Evolutionary conservation across 1,284 basidiomycete species (phyloP).

Genomic region (Sanghuangporus sanghuang): DNA sequence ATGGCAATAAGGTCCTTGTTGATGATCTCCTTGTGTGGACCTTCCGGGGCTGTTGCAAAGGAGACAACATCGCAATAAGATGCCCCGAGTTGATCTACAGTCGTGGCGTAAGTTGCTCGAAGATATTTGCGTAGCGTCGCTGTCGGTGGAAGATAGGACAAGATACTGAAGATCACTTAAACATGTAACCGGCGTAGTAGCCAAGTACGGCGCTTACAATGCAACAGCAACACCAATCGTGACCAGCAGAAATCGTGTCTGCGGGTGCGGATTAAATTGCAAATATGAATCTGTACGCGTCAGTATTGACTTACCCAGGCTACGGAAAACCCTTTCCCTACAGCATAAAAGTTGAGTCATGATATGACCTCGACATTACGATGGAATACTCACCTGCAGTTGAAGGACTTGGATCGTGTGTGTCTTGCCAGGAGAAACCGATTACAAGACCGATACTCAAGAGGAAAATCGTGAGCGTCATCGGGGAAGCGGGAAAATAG

Average conservation of each 20-base stretch:
- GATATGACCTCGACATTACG: not conserved
- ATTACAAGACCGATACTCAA: constrained; percentile 68
- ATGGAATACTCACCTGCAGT: constrained; percentile 40
- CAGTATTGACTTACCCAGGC: constrained; percentile 49
- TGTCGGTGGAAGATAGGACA: constrained; percentile 65
- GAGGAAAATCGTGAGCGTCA: constrained; percentile 70
- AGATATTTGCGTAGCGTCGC: constrained; percentile 68
- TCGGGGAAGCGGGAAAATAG: constrained; percentile 70
- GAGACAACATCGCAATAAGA: constrained; percentile 68
- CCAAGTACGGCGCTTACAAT: constrained; percentile 39
- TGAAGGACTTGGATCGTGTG: constrained; percentile 37
- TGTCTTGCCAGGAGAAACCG: constrained; percentile 70
- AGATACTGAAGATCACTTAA: constrained; percentile 36
- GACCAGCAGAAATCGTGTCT: constrained; percentile 63
- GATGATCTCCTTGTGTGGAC: constrained; percentile 46
- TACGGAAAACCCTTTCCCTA: constrained; percentile 43
- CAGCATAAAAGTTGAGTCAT: not conserved
- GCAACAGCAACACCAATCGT: constrained; percentile 56
- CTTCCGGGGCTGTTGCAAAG: constrained; percentile 47
- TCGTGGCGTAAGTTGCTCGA: constrained; percentile 57
- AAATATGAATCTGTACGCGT: not conserved
- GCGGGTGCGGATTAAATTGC: not conserved
- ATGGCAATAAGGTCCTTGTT: constrained; percentile 56
- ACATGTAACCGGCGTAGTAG: not conserved
- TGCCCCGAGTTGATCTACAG: constrained; percentile 52